Base-by-base conservation (phyloP, 352 stramenopile species). In the Globisporangium takayamanum region DNA sequence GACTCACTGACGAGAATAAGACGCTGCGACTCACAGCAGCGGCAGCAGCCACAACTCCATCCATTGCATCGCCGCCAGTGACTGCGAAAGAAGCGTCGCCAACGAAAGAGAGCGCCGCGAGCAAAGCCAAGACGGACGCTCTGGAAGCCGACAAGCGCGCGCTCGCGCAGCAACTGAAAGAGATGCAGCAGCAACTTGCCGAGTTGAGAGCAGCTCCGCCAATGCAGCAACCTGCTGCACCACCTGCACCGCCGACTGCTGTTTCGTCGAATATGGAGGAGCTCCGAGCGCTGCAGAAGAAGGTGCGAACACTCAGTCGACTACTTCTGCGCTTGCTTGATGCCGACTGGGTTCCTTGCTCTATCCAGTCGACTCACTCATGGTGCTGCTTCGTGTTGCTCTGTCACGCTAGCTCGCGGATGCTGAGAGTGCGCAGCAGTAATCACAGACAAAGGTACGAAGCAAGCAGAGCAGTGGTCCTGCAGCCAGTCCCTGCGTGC, bases 1-100 rank as follows among this genome's bases (percentile, higher is more conserved):
- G 74, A 2, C 78, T 89, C 44, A 69, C 83, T 41, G 76, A 86
- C 20, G 80, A 92, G 39, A 92, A 92, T 59, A 84, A 77, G 55
- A 25, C 59, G 18, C 64, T 92, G 0, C 72, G 73, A 41, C 50
- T 63, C 16, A 69, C 74, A 53, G 64, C 62, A 30, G 53, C 50
- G 36, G 3, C 53, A 0, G 14, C 50, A 41, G 2, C 53, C n/a
- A 49, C 42, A 0, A 12, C 41, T 6, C 28, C 57, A 30, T 22
- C n/a, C n/a, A 16, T 50, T 16, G 16, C 48, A 15, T 10, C 20
- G 2, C 14, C 26, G 3, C 44, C 15, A 15, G 42, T 16, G 22
- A 30, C 20, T 33, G 6, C 28, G 44, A 55, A 53, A 10, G 52
- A 57, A 2, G 39, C 47, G 25, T 50, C 46, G 41, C 20, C 63